Evolutionary conservation across 2,329 filamentous ascomycete genomes (phyloP), one percentile per base, ranked within the genome.

Genomic region (Chaetomiaceae sp.): DNA sequence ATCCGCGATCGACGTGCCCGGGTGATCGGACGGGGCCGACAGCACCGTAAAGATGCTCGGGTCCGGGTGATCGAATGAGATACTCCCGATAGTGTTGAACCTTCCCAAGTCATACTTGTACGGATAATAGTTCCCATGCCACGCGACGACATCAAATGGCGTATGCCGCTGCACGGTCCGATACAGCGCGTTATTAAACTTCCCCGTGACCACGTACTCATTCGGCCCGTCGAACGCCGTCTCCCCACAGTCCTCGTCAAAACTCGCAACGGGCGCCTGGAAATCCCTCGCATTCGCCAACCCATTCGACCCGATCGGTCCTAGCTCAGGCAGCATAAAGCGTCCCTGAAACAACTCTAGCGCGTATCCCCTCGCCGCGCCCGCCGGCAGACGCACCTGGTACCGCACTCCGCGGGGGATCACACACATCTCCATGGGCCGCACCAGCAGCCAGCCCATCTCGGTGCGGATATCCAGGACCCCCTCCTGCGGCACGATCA

Each of bases 51-150:
- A 91, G 67, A 91, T 90, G 57, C 79, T 84, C 0, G 87, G 87
- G 64, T 91, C 87, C 1, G 86, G 86, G 64, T 91, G 87, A 67
- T 91, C 87, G 64, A 81, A 89, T 7, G 82, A 86, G 59, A 89
- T 82, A 50, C 77, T 82, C 18, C 87, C 87, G 40, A 91, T 83
- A 38, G 81, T 82, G 70, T 85, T 87, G 75, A 90, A 91, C 29
- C 86, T 81, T 23, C 84, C 85, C 1, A 91, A 77, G 62, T 90
- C 87, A 71, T 91, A 91, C 70, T 91, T 91, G 77, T 83, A 89
- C 0, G 87, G 87, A 56, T 86, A 86, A 70, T 90, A 90, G 58
- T 82, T 87, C 40, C 87, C 87, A 65, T 91, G 87, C 87, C 87
- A 91, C 3, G 84, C 86, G 3, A 90, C 87, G 0, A 91, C 81